Evolutionary conservation across 1,139 yeast species (phyloP), one percentile per base, ranked within the genome.

Genomic region (Taphrina wiesneri): DNA sequence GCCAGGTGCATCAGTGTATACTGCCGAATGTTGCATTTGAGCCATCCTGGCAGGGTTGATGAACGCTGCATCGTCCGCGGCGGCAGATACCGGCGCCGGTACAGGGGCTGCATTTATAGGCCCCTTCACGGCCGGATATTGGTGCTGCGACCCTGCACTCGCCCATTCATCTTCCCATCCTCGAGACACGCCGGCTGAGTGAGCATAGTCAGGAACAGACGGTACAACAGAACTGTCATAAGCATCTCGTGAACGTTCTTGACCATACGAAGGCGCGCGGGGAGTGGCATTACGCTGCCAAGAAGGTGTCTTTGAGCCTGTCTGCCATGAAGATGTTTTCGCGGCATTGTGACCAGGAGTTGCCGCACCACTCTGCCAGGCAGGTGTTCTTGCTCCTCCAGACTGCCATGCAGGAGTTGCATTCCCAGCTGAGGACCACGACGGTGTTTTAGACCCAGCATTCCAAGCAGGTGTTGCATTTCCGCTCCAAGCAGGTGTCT

Each of bases 331-430:
- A 5, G 49, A n/a, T 5, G 49, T 45, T 21, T 19, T 45, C 11
- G 49, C 5, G 7, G 28, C 49, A 23, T 47, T 36, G 54, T 52
- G 49, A 19, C 46, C 25, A 11, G 63, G 63, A 9, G 56, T 59
- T 11, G 53, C 56, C 21, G 41, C 49, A 47, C 46, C 56, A 21
- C 45, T 52, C 11, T 59, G 63, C 63, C 63, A 59, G 11, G 63
- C 32, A 2, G 63, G 63, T 19, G 56, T 59, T 30, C 41, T 51
- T n/a, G 56, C 32, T 25, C 70, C 69, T 1, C 71, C 70, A 13
- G 78, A 74, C 43, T 73, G 72, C 81, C 77, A 71, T 2, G 75
- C 74, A 25, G 76, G 73, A 17, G 75, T 72, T 32, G 75, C 75
- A 56, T 72, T 71, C 13, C 73, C 71, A 19, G 71, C 72, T 15